A percentile compares a stretch with the other conserved stretches of the same genome.
Conservation (phyloP, 495 filamentous ascomycete genomes). For the Aspergillus ellipticus region DNA sequence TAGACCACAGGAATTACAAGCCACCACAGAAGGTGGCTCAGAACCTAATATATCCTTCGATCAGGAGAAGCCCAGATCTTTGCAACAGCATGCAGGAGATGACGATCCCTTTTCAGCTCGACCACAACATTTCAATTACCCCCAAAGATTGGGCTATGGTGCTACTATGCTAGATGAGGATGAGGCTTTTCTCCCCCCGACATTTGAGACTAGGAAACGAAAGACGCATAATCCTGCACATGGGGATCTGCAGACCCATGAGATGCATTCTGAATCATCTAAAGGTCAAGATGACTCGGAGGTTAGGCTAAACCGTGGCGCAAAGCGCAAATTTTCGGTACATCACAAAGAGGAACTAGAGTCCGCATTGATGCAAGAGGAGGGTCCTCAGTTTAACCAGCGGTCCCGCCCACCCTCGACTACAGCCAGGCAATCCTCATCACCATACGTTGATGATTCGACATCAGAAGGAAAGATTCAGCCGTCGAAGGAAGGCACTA, state of each 20-base stretch:
- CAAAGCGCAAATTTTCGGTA: constrained; percentile 61
- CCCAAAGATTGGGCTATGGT: neutral
- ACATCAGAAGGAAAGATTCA: constrained; percentile 21
- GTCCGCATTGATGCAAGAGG: constrained; percentile 29
- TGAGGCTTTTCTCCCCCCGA: constrained; percentile 27
- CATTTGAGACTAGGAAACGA: constrained; percentile 36
- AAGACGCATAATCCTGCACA: constrained; percentile 44
- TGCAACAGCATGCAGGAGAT: constrained; percentile 52
- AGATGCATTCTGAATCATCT: neutral
- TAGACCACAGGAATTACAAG: constrained; percentile 42
- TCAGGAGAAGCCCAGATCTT: constrained; percentile 59
- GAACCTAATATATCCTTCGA: constrained; percentile 59
- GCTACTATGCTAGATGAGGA: neutral
- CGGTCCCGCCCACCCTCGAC: constrained; percentile 17
- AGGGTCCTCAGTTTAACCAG: constrained; percentile 49
- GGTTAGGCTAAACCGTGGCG: constrained; percentile 40
- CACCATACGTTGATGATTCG: constrained; percentile 13
- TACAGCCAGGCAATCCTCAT: constrained; percentile 1
- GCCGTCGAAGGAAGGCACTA: constrained; percentile 16
- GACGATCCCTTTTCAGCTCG: constrained; percentile 48
- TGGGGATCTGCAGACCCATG: constrained; percentile 34
- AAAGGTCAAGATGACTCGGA: neutral
- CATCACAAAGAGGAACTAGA: constrained; percentile 42
- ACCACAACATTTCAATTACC: constrained; percentile 8
- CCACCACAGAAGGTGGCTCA: constrained; percentile 44